Conservation (phyloP, 331 rosid species). For the Ulmus americana region DNA sequence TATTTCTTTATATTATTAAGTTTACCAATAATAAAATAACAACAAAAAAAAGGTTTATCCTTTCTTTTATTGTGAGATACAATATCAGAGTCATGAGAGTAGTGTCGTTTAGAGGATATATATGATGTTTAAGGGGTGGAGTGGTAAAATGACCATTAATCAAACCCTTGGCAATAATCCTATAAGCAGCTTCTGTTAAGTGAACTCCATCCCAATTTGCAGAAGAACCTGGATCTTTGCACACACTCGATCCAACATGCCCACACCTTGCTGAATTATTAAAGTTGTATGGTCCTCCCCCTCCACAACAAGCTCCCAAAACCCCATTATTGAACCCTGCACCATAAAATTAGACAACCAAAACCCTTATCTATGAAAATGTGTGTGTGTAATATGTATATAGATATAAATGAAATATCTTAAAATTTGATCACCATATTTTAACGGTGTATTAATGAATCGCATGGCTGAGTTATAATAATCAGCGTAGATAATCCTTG, state of each 20-base stretch:
- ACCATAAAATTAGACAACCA: neutral
- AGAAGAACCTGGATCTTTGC: slow-evolving; percentile 30
- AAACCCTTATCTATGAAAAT: neutral
- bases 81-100: too few relatives aligned
- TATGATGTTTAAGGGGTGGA: slow-evolving; percentile 23
- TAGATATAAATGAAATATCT: neutral
- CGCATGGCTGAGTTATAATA: slow-evolving; percentile 48
- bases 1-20: too few relatives aligned
- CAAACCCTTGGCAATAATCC: slow-evolving; percentile 24
- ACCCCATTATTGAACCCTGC: slow-evolving; percentile 24
- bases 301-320: slow-evolving; percentile 37
- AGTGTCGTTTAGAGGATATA: too few relatives aligned
- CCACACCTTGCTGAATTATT: slow-evolving; percentile 36
- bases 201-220: slow-evolving; percentile 66
- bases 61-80: too few relatives aligned
- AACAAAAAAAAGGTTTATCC: too few relatives aligned
- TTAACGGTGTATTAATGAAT: slow-evolving; percentile 11
- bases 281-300: slow-evolving; percentile 43
- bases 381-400: neutral
- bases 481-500: slow-evolving; percentile 53
- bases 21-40: too few relatives aligned
- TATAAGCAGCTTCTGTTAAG: slow-evolving; percentile 43
- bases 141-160: slow-evolving; percentile 25
- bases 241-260: slow-evolving; percentile 15
- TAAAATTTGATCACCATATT: slow-evolving; percentile 31